Base-by-base conservation (phyloP, 306 rosid genomes). In the Lotus japonicus region DNA sequence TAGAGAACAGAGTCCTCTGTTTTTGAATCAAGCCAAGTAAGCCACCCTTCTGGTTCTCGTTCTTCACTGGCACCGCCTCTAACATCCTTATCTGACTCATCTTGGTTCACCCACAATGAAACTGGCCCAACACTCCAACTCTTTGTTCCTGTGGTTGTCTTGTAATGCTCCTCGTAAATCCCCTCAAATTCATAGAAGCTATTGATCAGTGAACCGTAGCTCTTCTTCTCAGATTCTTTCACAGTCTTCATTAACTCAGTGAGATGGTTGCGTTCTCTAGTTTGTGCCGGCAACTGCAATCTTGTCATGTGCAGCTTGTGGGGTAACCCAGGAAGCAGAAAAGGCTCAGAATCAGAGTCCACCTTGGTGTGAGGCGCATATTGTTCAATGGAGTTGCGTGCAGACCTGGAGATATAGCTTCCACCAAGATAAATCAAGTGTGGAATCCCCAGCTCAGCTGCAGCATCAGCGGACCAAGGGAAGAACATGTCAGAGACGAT, bases 81-180 rank as follows among this genome's bases (percentile, higher is more conserved):
- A 11, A 18, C 16, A 4, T 17, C 70, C 17, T 74, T 79, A 55
- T 74, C 73, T 0, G 16, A 64, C 54, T 36, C 73, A 14, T 57
- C 70, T 33, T 57, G 73, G 7, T 74, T 79, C 0, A 45, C 77
- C 83, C 77, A 74, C 3, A 74, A 18, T 0, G 77, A 74, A 74
- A 69, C 61, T 1, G 77, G 80, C 9, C 84, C 84, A 6, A 80
- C 2, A 1, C 74, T 35, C 77, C 80, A 80, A 28, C 68, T 63
- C 70, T 62, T 69, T 0, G 44, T 69, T 1, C 84, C 84, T 64
- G 39, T 74, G 11, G 16, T 54, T 5, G 1, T 31, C 59, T 54
- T 64, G 16, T 73, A 73, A 45, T 73, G 78, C n/a, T 64, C 66
- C 1, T 55, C 18, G 16, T 72, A 79, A 59, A 1, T 44, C 7